Evolutionary conservation across 441 rosid species (phyloP).

Genomic region (Manihot esculenta): DNA sequence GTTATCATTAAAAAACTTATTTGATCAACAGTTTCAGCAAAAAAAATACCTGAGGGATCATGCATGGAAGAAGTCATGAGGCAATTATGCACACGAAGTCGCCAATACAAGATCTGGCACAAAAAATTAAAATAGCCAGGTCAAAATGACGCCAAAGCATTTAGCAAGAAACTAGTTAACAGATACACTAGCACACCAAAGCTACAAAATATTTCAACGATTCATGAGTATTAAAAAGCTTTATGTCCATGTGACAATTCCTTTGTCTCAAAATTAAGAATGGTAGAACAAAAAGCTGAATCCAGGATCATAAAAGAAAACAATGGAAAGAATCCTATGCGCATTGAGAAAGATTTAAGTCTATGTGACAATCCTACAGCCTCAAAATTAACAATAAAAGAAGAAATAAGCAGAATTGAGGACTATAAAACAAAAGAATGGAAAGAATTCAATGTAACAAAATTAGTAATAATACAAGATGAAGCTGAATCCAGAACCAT

Average conservation of each 20-base stretch:
- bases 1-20: constrained; percentile 9
- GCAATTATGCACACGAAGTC: constrained; percentile 24
- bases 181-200: constrained; percentile 5
- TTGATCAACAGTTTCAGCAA: constrained; percentile 18
- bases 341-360: no score
- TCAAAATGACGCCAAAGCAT: constrained; percentile 8
- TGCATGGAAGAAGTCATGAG: constrained; percentile 57
- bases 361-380: no score
- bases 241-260: not conserved
- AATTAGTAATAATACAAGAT: no score
- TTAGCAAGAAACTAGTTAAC: constrained; percentile 6
- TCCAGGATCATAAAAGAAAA: constrained; percentile 1
- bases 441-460: no score
- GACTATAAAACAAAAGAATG: no score
- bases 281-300: not conserved
- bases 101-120: constrained; percentile 29
- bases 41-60: constrained; percentile 49
- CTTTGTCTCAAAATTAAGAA: constrained; percentile 2
- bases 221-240: not conserved
- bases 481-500: no score
- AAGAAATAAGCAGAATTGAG: no score
- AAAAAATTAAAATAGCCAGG: constrained; percentile 22
- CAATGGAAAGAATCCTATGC: not conserved
- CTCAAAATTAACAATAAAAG: no score
- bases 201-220: not conserved